These are phyloP conservation scores for Saccharomyces hybrid DNA, from an alignment of 1,139 yeast species.

Conservation along the genomic window DNA sequence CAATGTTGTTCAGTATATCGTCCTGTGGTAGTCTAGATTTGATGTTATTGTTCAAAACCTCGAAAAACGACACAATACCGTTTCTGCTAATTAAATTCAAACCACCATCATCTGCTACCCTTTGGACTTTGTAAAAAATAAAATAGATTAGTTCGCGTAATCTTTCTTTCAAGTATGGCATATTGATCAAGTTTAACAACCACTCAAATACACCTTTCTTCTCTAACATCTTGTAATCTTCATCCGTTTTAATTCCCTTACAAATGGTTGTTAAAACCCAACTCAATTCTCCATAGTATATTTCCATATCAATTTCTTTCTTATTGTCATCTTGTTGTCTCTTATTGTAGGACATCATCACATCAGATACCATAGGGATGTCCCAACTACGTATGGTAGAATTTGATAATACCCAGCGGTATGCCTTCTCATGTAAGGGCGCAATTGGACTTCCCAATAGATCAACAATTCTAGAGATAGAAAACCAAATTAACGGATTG, in stretches of 20 bases:
- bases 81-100: conserved; percentile 55
- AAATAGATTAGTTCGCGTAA: conserved; percentile 37
- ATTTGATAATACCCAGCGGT: conserved; percentile 46
- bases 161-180: conserved; percentile 40
- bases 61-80: conserved; percentile 48
- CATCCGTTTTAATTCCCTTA: conserved; percentile 38
- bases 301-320: conserved; percentile 39
- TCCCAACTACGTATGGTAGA: conserved; percentile 46
- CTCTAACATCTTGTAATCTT: conserved; percentile 48
- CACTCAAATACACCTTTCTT: conserved; percentile 58
- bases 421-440: conserved; percentile 61
- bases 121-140: conserved; percentile 45
- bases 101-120: conserved; percentile 48
- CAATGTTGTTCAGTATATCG: background rate
- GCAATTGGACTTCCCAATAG: conserved; percentile 61
- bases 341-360: conserved; percentile 31
- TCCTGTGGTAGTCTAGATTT: background rate
- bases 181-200: conserved; percentile 47
- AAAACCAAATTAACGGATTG: conserved; percentile 38
- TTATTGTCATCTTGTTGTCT: conserved; percentile 11
- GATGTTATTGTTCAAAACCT: conserved; percentile 28
- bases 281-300: conserved; percentile 47
- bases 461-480: conserved; percentile 48
- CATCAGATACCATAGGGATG: conserved; percentile 53
- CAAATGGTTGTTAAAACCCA: conserved; percentile 58